Base-by-base conservation (phyloP, 2,329 filamentous ascomycete species). In the Aureobasidium sp. region DNA sequence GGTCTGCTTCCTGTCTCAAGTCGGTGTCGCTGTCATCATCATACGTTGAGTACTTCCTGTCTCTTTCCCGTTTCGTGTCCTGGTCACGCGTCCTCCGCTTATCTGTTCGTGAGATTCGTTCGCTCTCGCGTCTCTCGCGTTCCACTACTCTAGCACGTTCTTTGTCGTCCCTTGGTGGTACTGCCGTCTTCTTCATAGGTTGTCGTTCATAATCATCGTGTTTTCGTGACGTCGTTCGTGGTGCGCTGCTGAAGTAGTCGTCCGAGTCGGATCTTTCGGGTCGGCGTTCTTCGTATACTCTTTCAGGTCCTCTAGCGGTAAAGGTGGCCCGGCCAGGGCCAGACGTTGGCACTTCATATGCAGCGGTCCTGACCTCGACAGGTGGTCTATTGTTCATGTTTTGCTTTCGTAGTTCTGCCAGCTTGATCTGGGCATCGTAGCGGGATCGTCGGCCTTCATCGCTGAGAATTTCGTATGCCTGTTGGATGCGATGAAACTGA, bases 401-500 rank as follows among this genome's bases (percentile, higher is more conserved):
- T 67, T 85, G 80, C 65, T 76, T 84, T 71, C 82, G 82, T 69
- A 90, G 76, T 71, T 87, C 84, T 56, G 83, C 84, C 65, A 92
- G 74, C 69, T 81, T 85, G 65, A 88, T 80, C 71, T 87, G 83
- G 58, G 91, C 86, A 75, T 97, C 91, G 74, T 97, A 96, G 67
- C 86, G 85, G 63, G 79, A 76, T 64, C 90, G 82, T 71, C 87
- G 85, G 7, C 78, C 80, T 32, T 93, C 88, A 71, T 97, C 87
- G 70, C 85, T 89, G 64, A 99, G 84, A 34, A 94, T 80, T 75
- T 97, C 94, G 76, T 96, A 99, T 56, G 94, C 92, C 69, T 92
- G 85, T 74, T 97, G 92, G 37, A 97, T 90, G 72, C 86, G 87
- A 75, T 97, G 91, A 71, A 97, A 99, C 75, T 96, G 87, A 68